phyloP scores from a whole-genome alignment of 75 land plant species.

The Picea sitchensis region DNA sequence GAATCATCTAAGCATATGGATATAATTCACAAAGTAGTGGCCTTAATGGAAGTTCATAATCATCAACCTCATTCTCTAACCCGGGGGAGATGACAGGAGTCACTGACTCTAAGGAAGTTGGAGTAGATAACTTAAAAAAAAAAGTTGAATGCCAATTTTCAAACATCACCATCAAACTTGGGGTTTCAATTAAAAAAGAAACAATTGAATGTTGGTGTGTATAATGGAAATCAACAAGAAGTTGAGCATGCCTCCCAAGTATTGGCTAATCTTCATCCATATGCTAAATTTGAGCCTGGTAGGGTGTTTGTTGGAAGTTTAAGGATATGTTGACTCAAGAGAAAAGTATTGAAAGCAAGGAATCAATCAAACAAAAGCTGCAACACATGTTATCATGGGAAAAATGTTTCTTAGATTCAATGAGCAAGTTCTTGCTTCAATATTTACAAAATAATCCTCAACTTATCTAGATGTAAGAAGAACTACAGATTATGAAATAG shows the following conservation, averaged over 20 bases:
- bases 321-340: conserved; percentile 13
- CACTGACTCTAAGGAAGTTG: neutral
- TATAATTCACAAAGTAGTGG: neutral
- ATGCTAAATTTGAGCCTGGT: conserved; percentile 2
- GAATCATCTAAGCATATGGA: neutral
- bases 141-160: neutral
- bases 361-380: conserved; percentile 14
- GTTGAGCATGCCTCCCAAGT: neutral
- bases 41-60: neutral
- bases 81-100: neutral
- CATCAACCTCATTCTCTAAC: conserved; percentile 4
- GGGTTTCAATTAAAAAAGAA: neutral
- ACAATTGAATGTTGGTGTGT: neutral
- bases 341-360: conserved; percentile 19
- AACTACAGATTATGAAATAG: too few species aligned
- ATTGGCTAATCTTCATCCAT: conserved; percentile 18
- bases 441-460: too few species aligned
- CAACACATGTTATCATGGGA: conserved; percentile 15
- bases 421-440: conserved; percentile 20
- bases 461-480: too few species aligned
- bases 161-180: neutral
- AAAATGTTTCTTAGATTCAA: conserved; percentile 16
- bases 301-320: conserved; percentile 14
- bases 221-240: neutral
- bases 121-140: neutral